These are phyloP conservation scores for Tuber magnatum DNA, from an alignment of 495 filamentous ascomycete species.

Conservation along the genomic window DNA sequence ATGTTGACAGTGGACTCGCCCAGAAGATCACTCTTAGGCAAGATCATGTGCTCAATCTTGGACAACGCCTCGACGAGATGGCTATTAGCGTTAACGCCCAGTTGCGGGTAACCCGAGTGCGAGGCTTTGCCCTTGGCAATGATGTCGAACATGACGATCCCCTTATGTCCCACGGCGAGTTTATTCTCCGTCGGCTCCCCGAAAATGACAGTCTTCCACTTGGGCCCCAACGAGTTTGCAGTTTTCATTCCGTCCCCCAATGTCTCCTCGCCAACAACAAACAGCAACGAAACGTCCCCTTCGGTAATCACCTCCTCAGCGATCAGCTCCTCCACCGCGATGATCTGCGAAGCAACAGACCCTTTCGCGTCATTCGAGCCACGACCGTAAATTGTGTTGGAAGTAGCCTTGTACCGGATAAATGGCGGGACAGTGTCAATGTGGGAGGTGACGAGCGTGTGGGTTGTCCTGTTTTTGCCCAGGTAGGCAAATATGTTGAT, in stretches of 20 bases:
- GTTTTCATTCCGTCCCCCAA: conserved; percentile 75
- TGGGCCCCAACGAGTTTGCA: conserved; percentile 46
- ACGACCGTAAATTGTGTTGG: conserved; percentile 58
- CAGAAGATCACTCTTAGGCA: conserved; percentile 68
- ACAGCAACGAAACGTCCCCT: conserved; percentile 63
- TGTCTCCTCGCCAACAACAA: conserved; percentile 82
- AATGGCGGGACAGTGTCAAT: conserved; percentile 53
- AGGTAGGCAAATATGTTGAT: conserved; percentile 79
- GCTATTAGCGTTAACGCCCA: conserved; percentile 72
- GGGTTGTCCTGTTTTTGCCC: conserved; percentile 50
- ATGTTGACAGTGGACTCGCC: conserved; percentile 85
- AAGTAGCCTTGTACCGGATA: conserved; percentile 55
- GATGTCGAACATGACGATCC: conserved; percentile 59
- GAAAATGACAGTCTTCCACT: conserved; percentile 69
- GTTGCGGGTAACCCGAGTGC: conserved; percentile 83
- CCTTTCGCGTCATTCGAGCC: conserved; percentile 88
- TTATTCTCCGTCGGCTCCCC: conserved; percentile 84
- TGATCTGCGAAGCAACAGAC: conserved; percentile 72
- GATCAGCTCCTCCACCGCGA: conserved; percentile 59
- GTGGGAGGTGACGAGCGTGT: conserved; percentile 60
- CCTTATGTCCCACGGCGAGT: conserved; percentile 86
- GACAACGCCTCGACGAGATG: conserved; percentile 62
- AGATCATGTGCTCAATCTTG: conserved; percentile 54
- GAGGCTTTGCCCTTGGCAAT: conserved; percentile 66
- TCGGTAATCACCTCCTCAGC: conserved; percentile 42